phyloP scores from a whole-genome alignment of 768 basidiomycete species.

The Rubroboletus satanas region DNA sequence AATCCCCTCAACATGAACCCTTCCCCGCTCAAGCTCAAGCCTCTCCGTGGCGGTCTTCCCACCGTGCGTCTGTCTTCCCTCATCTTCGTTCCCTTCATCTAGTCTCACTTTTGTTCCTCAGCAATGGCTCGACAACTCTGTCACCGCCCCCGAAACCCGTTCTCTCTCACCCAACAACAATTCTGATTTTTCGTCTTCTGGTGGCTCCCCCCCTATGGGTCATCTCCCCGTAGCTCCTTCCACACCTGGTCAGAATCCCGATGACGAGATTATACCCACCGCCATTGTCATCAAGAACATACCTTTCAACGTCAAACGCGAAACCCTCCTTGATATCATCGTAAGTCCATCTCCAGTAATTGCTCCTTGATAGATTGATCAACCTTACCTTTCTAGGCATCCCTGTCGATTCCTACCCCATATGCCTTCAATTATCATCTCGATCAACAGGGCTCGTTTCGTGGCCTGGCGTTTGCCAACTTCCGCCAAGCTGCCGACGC shows the following conservation, averaged over 20 bases:
- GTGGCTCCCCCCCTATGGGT: slow-evolving; percentile 69
- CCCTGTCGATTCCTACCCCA: slow-evolving; percentile 89
- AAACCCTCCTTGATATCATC: slow-evolving; percentile 94
- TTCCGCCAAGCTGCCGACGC: slow-evolving; percentile 90
- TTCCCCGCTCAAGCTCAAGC: slow-evolving; percentile 74
- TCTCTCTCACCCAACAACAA: slow-evolving; percentile 83
- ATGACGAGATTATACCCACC: slow-evolving; percentile 96
- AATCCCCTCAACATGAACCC: slow-evolving; percentile 54
- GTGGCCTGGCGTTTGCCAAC: slow-evolving; percentile 97
- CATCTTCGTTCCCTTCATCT: slow-evolving; percentile 20
- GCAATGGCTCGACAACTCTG: slow-evolving; percentile 83
- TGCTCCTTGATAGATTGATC: slow-evolving; percentile 9
- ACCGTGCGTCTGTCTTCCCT: slow-evolving; percentile 47
- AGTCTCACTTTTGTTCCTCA: slow-evolving; percentile 33
- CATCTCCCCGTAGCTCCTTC: slow-evolving; percentile 44
- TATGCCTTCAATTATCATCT: slow-evolving; percentile 99
- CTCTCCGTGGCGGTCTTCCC: slow-evolving; percentile 64
- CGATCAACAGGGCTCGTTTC: slow-evolving; percentile 93
- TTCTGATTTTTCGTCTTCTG: slow-evolving; percentile 85
- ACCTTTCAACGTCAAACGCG: slow-evolving; percentile 97
- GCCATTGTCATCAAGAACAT: slow-evolving; percentile 99
- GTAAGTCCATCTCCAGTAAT: slow-evolving; percentile 45
- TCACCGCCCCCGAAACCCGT: slow-evolving; percentile 56
- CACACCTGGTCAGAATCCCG: slow-evolving; percentile 50
- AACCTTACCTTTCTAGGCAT: slow-evolving; percentile 50